phyloP scores from a whole-genome alignment of 2,329 filamentous ascomycete genomes.

The Penicillium freii region DNA sequence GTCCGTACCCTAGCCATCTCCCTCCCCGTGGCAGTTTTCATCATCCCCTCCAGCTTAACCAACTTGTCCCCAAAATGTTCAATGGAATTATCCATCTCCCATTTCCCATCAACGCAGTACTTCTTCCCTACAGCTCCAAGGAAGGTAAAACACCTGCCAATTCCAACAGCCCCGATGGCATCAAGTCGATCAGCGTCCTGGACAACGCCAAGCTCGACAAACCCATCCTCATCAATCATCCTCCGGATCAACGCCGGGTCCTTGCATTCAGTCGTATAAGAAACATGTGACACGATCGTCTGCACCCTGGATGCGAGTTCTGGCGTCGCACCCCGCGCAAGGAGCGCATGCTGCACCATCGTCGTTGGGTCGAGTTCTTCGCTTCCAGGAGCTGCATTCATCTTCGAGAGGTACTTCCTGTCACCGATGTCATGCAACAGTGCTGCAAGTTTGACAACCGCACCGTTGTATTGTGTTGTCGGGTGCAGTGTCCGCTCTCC shows the following conservation, averaged over 20 bases:
- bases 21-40: conserved; percentile 58
- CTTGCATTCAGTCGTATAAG: conserved; percentile 69
- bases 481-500: conserved; percentile 43
- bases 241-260: conserved; percentile 60
- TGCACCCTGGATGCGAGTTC: conserved; percentile 67
- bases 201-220: conserved; percentile 78
- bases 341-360: conserved; percentile 30
- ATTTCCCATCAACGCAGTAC: conserved; percentile 24
- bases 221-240: conserved; percentile 54
- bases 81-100: conserved; percentile 63
- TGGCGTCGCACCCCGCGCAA: conserved; percentile 51
- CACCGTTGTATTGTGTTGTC: conserved; percentile 47
- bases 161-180: conserved; percentile 81
- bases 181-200: conserved; percentile 94
- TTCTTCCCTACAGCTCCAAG: conserved; percentile 56
- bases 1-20: conserved; percentile 51
- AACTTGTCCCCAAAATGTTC: conserved; percentile 77
- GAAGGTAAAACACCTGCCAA: conserved; percentile 75
- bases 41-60: conserved; percentile 59
- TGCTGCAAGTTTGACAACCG: conserved; percentile 65
- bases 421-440: conserved; percentile 88
- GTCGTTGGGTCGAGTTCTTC: conserved; percentile 28
- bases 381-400: conserved; percentile 21
- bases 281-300: conserved; percentile 70
- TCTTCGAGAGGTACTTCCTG: conserved; percentile 66